Evolutionary conservation across 768 basidiomycete species (phyloP).

Genomic region (Trametopsis cervina): DNA sequence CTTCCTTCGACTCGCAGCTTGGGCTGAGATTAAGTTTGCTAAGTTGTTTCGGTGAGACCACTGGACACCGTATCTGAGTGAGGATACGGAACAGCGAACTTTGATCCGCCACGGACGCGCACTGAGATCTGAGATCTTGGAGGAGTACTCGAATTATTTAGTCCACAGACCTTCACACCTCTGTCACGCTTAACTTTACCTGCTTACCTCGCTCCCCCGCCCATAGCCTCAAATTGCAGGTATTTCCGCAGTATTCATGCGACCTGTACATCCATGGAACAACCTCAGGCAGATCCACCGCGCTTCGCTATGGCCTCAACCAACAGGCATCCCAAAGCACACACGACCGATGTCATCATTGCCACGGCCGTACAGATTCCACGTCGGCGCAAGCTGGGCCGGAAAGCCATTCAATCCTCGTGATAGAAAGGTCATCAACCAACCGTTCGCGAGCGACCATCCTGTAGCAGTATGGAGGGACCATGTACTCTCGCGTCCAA

Average conservation of each 20-base stretch:
- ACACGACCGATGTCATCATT: constrained; percentile 16
- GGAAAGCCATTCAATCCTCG: constrained; percentile 51
- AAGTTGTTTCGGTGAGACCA: no score
- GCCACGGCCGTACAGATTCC: constrained; percentile 58
- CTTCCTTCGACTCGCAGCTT: no score
- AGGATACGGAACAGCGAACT: not conserved
- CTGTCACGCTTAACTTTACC: not conserved
- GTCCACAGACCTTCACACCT: not conserved
- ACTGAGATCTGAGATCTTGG: not conserved
- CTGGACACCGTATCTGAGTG: no score
- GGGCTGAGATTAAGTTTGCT: no score
- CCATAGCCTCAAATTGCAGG: no score
- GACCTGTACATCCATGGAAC: not conserved
- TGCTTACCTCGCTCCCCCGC: not conserved
- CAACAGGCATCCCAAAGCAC: not conserved
- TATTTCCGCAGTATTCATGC: not conserved
- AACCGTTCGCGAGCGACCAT: constrained; percentile 51
- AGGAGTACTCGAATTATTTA: not conserved
- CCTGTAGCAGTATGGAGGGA: constrained; percentile 67
- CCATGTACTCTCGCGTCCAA: constrained; percentile 43
- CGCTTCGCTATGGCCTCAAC: not conserved
- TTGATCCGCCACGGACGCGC: not conserved
- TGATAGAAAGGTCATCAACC: constrained; percentile 24
- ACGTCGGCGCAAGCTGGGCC: constrained; percentile 73
- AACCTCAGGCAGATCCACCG: not conserved